Percentiles rank a stretch among this genome's conserved stretches.
Evolutionary conservation across 2,329 filamentous ascomycete genomes (phyloP).

Genomic region (Fusarium albosuccineum): DNA sequence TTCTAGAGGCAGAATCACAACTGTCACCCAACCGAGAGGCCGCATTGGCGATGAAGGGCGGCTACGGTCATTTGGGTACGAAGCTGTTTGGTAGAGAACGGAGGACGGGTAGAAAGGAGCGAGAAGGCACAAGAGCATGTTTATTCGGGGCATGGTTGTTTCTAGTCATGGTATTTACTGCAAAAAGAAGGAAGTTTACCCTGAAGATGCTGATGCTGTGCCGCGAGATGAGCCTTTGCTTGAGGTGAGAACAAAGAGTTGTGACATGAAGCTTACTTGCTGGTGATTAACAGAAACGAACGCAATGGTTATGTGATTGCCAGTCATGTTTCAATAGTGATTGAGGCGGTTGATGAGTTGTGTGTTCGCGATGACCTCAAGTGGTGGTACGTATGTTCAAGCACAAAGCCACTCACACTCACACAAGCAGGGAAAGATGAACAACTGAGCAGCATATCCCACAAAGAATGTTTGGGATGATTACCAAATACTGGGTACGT

Average conservation of each 20-base stretch:
- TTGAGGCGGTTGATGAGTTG: too few species aligned
- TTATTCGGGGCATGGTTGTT: slow-evolving; percentile 35
- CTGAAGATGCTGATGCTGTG: background rate
- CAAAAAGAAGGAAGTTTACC: slow-evolving; percentile 35
- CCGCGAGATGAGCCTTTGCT: background rate
- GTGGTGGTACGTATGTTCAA: too few species aligned
- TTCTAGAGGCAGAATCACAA: slow-evolving; percentile 25
- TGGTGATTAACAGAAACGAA: too few species aligned
- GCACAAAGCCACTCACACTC: too few species aligned
- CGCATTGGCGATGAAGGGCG: slow-evolving; percentile 16
- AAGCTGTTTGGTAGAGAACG: slow-evolving; percentile 23
- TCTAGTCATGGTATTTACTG: slow-evolving; percentile 30
- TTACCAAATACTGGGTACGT: too few species aligned
- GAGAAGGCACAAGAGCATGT: slow-evolving; percentile 40
- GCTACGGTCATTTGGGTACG: slow-evolving; percentile 19
- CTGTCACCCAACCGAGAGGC: slow-evolving; percentile 14
- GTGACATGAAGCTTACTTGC: background rate
- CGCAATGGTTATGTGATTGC: too few species aligned
- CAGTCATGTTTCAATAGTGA: background rate
- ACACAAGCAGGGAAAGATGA: too few species aligned
- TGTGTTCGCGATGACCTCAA: too few species aligned
- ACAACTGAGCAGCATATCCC: too few species aligned
- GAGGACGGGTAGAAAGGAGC: slow-evolving; percentile 25
- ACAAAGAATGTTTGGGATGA: too few species aligned
- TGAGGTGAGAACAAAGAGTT: background rate